Evolutionary conservation across 2,329 filamentous ascomycete species (phyloP), one percentile per base, ranked within the genome.

Genomic region (Fusarium sterilihyphosum): DNA sequence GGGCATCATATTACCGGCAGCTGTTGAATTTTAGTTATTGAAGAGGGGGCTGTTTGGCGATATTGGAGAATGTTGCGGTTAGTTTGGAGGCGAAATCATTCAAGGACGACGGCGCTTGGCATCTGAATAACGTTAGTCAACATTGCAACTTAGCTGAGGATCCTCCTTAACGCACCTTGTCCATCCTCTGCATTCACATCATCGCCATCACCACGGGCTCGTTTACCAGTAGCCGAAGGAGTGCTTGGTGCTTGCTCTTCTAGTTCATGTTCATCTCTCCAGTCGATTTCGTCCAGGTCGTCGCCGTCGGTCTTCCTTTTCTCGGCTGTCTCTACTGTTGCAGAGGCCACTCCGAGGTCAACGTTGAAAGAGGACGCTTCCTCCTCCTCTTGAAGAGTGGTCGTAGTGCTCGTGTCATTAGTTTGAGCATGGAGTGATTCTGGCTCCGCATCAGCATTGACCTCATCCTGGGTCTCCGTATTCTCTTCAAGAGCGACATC

Each of bases 41-140:
- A 61, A 38, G 75, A 24, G 58, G 57, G 61, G 49, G 56, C 41
- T 53, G 60, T 61, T 43, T 40, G 49, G 40, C 40, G 52, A 56
- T n/a, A 49, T 70, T 67, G 61, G 47, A 56, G 53, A 35, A 65
- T 58, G 61, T 63, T 59, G 58, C 47, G 46, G 67, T 77, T 77
- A 78, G 77, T 70, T 64, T 70, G 47, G 52, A 57, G 46, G 50
- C 43, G 33, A 38, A 41, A 61, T 49, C 61, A 52, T 71, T 80
- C 54, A 81, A 54, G 81, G 84, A 65, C 88, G 87, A 78, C 84
- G 85, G 77, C 88, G 88, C 82, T 89, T 90, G 81, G 83, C 79
- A 79, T 88, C 88, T 83, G 76, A 44, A 71, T 67, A 20, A 71
- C 61, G 75, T 86, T 78, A 84, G 83, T 59, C 71, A 63, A 22